phyloP scores from a whole-genome alignment of 768 basidiomycete species.

The Mycena indigotica region DNA sequence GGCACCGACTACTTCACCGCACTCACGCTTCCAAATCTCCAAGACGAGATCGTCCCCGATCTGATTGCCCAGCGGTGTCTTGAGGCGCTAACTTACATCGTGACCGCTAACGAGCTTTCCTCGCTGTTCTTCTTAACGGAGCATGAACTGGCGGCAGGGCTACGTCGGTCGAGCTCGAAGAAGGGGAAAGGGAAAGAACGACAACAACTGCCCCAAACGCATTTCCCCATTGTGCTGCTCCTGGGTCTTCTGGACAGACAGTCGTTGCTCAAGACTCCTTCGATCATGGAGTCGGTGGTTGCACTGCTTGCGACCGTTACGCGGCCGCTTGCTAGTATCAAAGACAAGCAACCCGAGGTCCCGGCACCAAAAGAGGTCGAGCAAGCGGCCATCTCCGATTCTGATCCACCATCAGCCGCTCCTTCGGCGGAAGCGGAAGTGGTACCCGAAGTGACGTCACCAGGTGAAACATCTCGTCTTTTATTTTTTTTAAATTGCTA shows the following conservation, averaged over 20 bases:
- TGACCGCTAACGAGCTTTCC: slow-evolving; percentile 79
- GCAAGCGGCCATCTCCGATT: no score
- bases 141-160: slow-evolving; percentile 83
- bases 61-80: slow-evolving; percentile 93
- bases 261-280: slow-evolving; percentile 80
- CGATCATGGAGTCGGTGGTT: slow-evolving; percentile 93
- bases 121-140: slow-evolving; percentile 95
- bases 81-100: slow-evolving; percentile 87
- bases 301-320: slow-evolving; percentile 86
- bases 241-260: slow-evolving; percentile 87
- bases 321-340: slow-evolving; percentile 72
- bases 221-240: slow-evolving; percentile 90
- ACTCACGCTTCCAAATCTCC: slow-evolving; percentile 52
- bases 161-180: slow-evolving; percentile 67
- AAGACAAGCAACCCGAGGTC: slow-evolving; percentile 43
- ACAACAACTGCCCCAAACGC: slow-evolving; percentile 67
- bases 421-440: no score
- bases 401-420: no score
- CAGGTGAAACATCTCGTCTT: background rate
- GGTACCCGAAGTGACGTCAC: background rate
- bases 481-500: no score
- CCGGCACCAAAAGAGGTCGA: slow-evolving; percentile 17
- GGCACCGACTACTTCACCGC: slow-evolving; percentile 53
- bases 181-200: slow-evolving; percentile 98
- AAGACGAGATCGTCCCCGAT: slow-evolving; percentile 85